Base-by-base conservation (phyloP, 495 filamentous ascomycete species). In the Staphylotrichum tortipilum region DNA sequence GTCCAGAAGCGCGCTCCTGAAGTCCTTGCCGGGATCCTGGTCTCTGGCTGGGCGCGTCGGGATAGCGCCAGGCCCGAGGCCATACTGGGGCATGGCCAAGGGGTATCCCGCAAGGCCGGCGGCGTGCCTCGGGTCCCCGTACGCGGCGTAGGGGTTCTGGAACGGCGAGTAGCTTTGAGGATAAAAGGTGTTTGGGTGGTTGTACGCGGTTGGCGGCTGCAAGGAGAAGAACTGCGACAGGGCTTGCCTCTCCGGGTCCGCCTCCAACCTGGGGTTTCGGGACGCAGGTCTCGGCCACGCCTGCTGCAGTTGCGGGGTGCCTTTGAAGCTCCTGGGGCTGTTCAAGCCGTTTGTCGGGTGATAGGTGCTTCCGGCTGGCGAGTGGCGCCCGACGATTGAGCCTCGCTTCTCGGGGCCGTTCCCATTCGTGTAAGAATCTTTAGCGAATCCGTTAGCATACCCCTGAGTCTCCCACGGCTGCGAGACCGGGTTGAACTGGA, bases 1-100 rank as follows among this genome's bases (percentile, higher is more conserved):
- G 42, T 89, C 82, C 3, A 96, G 71, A 3, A 90, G 69, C 19
- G 73, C 61, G 62, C 89, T 95, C 43, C 86, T 76, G 3, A 85
- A 65, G 48, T 77, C 79, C 21, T 82, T 79, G 0, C 76, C 71
- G 3, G 77, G 68, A 52, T 89, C 84, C 28, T 83, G 76, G 28
- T 88, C 85, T 51, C 80, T 78, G 24, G 78, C 68, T 12, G 71
- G 71, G 48, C 74, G 49, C 69, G 69, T 41, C 52, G 75, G 49
- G 74, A 75, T 26, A 70, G 53, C 58, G 9, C 63, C 50, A 34
- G 63, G 15, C 7, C 50, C 56, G 7, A 62, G 50, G 21, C 64
- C 17, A 38, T 64, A 70, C 5, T 54, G 50, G 17, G 63, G 53
- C 47, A 78, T 55, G 30, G 65, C 60, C 44, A 75, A 54, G n/a